Conservation (phyloP, 441 rosid genomes). For the Erodium trifolium region DNA sequence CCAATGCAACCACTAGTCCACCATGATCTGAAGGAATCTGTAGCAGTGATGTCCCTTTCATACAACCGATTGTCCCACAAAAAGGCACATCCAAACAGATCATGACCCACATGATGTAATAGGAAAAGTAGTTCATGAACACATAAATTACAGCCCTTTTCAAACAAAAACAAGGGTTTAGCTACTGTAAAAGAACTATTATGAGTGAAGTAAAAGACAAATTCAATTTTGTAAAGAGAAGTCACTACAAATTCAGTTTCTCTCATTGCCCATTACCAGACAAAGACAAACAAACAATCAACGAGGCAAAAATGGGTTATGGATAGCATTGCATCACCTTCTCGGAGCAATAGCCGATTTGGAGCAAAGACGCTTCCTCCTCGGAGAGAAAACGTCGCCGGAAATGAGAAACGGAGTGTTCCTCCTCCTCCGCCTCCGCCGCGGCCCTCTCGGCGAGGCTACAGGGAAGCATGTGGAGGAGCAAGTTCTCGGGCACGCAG, state of each 20-base stretch:
- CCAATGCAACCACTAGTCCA: background rate
- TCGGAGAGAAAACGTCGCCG: background rate
- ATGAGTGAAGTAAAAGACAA: background rate
- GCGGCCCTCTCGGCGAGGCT: constrained; percentile 8
- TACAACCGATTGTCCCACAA: background rate
- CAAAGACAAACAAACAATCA: background rate
- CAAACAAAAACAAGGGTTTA: background rate
- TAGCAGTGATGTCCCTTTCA: background rate
- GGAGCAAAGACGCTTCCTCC: background rate
- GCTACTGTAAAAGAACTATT: too few species aligned
- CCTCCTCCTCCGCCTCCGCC: background rate
- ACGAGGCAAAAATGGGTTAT: background rate
- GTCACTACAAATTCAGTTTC: background rate
- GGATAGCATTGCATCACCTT: background rate
- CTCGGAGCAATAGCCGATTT: background rate
- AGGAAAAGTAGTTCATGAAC: background rate
- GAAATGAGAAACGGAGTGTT: background rate
- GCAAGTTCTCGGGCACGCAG: constrained; percentile 28
- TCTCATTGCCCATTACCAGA: background rate
- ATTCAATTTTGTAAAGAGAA: background rate
- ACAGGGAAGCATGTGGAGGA: constrained; percentile 54
- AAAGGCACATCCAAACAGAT: background rate
- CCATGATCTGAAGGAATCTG: background rate
- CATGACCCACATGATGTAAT: background rate
- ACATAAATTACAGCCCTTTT: background rate